Evolutionary conservation across 1,284 basidiomycete species (phyloP), one percentile per base, ranked within the genome.

Genomic region (Fomitiporia mediterranea): DNA sequence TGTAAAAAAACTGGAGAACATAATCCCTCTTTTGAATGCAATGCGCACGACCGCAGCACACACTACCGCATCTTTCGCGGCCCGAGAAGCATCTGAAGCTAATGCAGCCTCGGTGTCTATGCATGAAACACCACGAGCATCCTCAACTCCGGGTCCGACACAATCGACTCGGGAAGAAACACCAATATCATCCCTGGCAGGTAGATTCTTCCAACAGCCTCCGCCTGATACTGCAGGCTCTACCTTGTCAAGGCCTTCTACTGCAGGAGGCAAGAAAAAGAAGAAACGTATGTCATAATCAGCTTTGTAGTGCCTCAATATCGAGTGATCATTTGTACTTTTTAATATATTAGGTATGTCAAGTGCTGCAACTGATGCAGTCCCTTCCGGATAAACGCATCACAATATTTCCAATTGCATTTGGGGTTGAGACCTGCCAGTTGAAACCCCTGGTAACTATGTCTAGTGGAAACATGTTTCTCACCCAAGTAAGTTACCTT

Each of bases 41-140:
- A 90, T 90, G 86, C 78, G 76, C 57, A 81, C 86, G 4, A 89
- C 87, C 1, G 86, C 85, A 6, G 71, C 76, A 40, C 86, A 90
- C 64, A 78, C 86, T 38, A 82, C 72, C 60, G 72, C 74, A 60
- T 70, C 79, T 0, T 76, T 82, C 61, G 62, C 64, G 19, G 50
- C 69, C 35, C 69, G 67, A 44, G 55, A 56, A 28, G 61, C 64
- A 28, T 57, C 71, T 8, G 77, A 77, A 47, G 68, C 62, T 53
- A 60, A 66, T 15, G 66, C 69, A 23, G 62, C 75, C 25, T 71
- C 74, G 51, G 66, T 71, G 17, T 63, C 73, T 44, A 66, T 70
- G 3, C 72, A 74, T 17, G 66, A 62, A 28, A 64, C 68, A 4
- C 21, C 50, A 30, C 73, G 77, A 17, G 64, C 69, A 21, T 80